Percentiles rank a stretch among this genome's conserved stretches.
Evolutionary conservation across 805 yeast genomes (phyloP).

Genomic region (Metschnikowia sp.): DNA sequence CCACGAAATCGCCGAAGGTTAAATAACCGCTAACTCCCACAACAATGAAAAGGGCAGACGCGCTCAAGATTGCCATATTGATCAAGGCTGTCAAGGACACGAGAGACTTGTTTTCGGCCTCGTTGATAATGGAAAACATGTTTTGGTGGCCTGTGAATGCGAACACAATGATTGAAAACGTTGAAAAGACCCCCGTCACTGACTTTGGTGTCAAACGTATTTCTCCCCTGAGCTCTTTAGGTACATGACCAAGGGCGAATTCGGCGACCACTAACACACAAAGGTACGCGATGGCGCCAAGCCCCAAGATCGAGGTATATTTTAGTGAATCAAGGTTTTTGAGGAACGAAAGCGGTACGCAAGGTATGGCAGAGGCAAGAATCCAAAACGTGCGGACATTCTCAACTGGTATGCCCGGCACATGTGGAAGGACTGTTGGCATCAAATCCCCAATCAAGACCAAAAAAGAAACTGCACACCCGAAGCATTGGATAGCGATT

Average conservation of each 20-base stretch:
- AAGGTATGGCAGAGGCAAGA: slow-evolving; percentile 39
- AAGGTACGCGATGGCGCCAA: slow-evolving; percentile 75
- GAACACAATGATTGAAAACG: slow-evolving; percentile 86
- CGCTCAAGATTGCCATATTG: slow-evolving; percentile 51
- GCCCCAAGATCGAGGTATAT: slow-evolving; percentile 80
- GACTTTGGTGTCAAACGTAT: slow-evolving; percentile 35
- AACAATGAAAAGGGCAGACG: slow-evolving; percentile 58
- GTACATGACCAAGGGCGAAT: slow-evolving; percentile 56
- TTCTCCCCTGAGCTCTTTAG: slow-evolving; percentile 27
- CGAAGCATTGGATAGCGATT: slow-evolving; percentile 74
- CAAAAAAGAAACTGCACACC: slow-evolving; percentile 67
- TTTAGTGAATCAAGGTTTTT: slow-evolving; percentile 77
- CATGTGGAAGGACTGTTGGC: slow-evolving; percentile 49
- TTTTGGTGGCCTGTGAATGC: slow-evolving; percentile 96
- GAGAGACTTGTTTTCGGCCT: slow-evolving; percentile 56
- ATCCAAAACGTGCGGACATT: slow-evolving; percentile 57
- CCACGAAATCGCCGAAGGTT: slow-evolving; percentile 61
- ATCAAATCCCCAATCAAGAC: slow-evolving; percentile 73
- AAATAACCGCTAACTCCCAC: slow-evolving; percentile 83
- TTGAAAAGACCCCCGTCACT: slow-evolving; percentile 48
- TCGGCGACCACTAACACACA: slow-evolving; percentile 70
- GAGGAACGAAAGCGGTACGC: slow-evolving; percentile 68
- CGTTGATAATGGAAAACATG: slow-evolving; percentile 86
- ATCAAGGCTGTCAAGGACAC: slow-evolving; percentile 46
- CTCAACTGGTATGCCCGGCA: slow-evolving; percentile 20